Evolutionary conservation across 1,139 yeast species (phyloP), one percentile per base, ranked within the genome.

Genomic region (Sugiyamaella neomexicana): DNA sequence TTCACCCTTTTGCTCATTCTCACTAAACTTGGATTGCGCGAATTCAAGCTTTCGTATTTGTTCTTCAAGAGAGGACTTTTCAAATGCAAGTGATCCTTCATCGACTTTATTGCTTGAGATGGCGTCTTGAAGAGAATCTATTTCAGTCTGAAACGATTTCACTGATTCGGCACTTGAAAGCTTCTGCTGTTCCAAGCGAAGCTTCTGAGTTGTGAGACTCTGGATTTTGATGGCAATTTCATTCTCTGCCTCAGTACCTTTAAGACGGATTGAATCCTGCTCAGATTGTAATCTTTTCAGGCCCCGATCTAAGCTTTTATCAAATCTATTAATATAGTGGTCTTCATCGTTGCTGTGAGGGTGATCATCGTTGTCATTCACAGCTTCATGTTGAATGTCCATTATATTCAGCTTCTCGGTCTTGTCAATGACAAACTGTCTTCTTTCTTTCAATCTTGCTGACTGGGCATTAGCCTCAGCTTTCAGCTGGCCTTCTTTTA

Each of bases 401-500:
- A 31, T 20, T n/a, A 55, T 36, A 20, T 53, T 40, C 9, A 55
- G 37, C 4, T 23, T 15, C 12, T 32, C 23, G 54, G 60, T 41
- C 39, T 58, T 50, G 0, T 53, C 53, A n/a, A 69, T 70, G 13
- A 70, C 62, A 9, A 62, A 59, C 2, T 61, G 54, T 6, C 58
- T 56, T 5, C 34, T 39, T 13, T 47, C 51, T 13, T n/a, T n/a
- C 10, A 47, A 29, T 13, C 45, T 39, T 5, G 15, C 31, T 1
- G n/a, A 16, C 57, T 75, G 70, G 5, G 72, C 72, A 2, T 72
- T 72, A 48, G 75, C 75, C 42, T 79, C 77, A 0, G 83, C 80
- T 53, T 74, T 75, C 49, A 85, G 70, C 47, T 82, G 79, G 2
- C 95, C 96, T 59, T 82, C 82, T 46, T 74, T 65, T 32, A 82